A percentile compares a stretch with the other conserved stretches of the same genome.
These are phyloP conservation scores for Nigrograna mackinnonii DNA, from an alignment of 2,329 filamentous ascomycete genomes.

Conservation along the genomic window DNA sequence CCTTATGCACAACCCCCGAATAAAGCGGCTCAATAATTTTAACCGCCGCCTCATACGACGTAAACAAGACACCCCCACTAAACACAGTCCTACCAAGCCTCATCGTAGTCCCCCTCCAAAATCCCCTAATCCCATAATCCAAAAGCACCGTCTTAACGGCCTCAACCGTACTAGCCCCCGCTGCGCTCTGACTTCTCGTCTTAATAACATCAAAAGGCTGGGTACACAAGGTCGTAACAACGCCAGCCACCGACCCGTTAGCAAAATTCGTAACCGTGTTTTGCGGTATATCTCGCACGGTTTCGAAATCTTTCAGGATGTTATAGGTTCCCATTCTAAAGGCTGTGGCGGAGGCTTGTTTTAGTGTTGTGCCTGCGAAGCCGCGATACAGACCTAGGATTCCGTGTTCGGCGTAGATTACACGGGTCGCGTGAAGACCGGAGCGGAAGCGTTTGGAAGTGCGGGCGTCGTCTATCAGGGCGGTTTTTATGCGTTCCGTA, in stretches of 20 bases:
- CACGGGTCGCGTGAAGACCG: constrained; percentile 54
- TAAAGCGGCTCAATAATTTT: constrained; percentile 50
- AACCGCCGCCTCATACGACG: constrained; percentile 62
- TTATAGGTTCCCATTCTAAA: constrained; percentile 67
- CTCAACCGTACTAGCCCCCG: constrained; percentile 60
- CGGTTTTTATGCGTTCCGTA: constrained; percentile 70
- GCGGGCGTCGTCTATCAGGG: constrained; percentile 65
- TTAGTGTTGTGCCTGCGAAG: constrained; percentile 63
- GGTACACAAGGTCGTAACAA: constrained; percentile 62
- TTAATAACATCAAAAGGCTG: constrained; percentile 68
- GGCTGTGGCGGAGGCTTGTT: constrained; percentile 64
- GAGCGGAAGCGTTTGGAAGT: constrained; percentile 53
- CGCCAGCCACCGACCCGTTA: constrained; percentile 64
- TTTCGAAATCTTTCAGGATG: constrained; percentile 64
- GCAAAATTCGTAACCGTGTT: constrained; percentile 61
- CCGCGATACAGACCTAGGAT: constrained; percentile 61
- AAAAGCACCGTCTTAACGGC: constrained; percentile 58
- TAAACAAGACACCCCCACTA: constrained; percentile 69
- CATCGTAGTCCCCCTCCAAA: constrained; percentile 73
- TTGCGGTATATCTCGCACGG: constrained; percentile 50
- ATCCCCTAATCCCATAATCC: constrained; percentile 62
- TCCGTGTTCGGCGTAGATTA: constrained; percentile 57
- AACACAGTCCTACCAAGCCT: constrained; percentile 65
- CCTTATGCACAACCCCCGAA: constrained; percentile 17
- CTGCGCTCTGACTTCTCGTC: constrained; percentile 64